A percentile compares a stretch with the other conserved stretches of the same genome.
Evolutionary conservation across 306 rosid species (phyloP).

Genomic region (Fragaria vesca): DNA sequence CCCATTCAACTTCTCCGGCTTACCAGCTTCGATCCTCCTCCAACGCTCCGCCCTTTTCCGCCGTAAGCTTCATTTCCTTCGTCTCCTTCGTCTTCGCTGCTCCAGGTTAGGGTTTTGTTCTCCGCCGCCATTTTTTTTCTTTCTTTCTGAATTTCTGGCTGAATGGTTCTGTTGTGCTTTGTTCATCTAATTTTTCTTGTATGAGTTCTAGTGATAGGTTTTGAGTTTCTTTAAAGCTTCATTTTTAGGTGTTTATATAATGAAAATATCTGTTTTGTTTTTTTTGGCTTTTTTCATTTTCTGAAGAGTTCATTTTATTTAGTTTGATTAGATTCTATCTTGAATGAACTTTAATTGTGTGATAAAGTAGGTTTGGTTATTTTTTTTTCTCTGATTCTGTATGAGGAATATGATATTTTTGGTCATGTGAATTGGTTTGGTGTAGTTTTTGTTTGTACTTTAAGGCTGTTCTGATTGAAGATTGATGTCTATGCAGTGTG

Average conservation of each 20-base stretch:
- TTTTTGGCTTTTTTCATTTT: background rate
- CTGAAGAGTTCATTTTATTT: background rate
- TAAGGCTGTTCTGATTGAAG: background rate
- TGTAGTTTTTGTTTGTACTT: background rate
- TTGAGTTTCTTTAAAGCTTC: background rate
- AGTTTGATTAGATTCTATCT: background rate
- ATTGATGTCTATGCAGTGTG: slow-evolving; percentile 16
- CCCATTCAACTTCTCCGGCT: background rate
- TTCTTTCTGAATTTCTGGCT: background rate
- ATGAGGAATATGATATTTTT: background rate
- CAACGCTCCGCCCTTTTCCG: background rate
- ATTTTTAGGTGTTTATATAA: background rate
- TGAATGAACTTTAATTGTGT: background rate
- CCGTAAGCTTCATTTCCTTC: background rate
- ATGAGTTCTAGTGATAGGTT: background rate
- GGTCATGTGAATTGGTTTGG: background rate
- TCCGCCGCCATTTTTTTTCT: background rate
- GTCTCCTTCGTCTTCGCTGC: background rate
- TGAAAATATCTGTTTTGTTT: background rate
- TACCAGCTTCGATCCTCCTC: slow-evolving; percentile 2
- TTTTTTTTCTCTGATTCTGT: background rate
- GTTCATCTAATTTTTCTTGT: background rate
- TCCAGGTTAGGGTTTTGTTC: slow-evolving; percentile 3
- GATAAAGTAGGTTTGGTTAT: background rate
- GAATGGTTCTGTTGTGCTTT: background rate